Conservation (phyloP, 768 basidiomycete species). For the Phylloporus sp. region DNA sequence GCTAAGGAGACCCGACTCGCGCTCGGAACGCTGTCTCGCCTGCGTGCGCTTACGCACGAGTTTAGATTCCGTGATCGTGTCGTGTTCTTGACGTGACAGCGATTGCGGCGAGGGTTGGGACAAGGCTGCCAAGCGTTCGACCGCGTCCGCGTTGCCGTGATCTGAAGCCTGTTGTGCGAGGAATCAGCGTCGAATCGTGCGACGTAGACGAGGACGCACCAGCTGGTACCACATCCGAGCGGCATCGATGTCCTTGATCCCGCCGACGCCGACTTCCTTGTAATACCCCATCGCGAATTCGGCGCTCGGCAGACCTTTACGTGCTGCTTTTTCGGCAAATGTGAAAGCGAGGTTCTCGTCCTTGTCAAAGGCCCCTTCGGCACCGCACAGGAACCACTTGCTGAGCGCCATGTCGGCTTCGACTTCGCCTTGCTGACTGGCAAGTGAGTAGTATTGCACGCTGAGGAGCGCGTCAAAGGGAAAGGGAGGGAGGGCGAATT, state of each 20-base stretch:
- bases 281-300: conserved; percentile 98
- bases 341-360: conserved; percentile 81
- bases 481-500: conserved; percentile 82
- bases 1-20: no score
- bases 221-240: conserved; percentile 77
- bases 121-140: conserved; percentile 65
- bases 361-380: conserved; percentile 71
- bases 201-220: no score
- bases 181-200: not conserved
- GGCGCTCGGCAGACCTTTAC: conserved; percentile 70
- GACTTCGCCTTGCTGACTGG: conserved; percentile 77
- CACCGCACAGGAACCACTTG: conserved; percentile 96
- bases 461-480: conserved; percentile 83
- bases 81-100: conserved; percentile 77
- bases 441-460: conserved; percentile 85
- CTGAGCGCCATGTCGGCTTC: conserved; percentile 96
- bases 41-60: conserved; percentile 79
- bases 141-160: conserved; percentile 79
- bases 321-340: conserved; percentile 85
- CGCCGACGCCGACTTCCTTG: conserved; percentile 86
- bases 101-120: conserved; percentile 54
- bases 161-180: conserved; percentile 57
- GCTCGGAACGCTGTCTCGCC: conserved; percentile 53
- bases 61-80: conserved; percentile 68
- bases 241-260: conserved; percentile 51